Evolutionary conservation across 345 rosid species (phyloP), one percentile per base, ranked within the genome.

Genomic region (Capsella bursapastoris): DNA sequence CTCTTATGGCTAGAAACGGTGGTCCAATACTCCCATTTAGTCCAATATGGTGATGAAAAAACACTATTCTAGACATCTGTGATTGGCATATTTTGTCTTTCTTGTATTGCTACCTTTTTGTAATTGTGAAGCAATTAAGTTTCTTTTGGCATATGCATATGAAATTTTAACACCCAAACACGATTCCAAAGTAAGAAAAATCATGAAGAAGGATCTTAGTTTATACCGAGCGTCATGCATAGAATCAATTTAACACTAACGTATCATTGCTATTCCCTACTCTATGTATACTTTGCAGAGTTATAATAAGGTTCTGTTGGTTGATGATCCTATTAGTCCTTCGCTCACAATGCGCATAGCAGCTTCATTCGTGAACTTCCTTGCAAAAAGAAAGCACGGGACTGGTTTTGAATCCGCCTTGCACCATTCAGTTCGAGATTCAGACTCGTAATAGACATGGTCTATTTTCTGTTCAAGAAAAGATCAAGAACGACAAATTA

Each of bases 371-470:
- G 97, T 89, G 81, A 94, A 91, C 77, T 94, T 94, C 83, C 98
- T 82, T 2, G 93, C 96, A 64, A 94, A 94, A 44, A 94, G 66
- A 79, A 90, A 94, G 79, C 98, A 94, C 18, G 89, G 87, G 63
- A 83, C 91, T 8, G 67, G 59, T 16, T 79, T 78, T 9, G 82
- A 77, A 70, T 88, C 79, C 2, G 73, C 49, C 5, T 74, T 83
- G 65, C 99, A 95, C 98, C 93, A 88, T 70, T 95, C 98, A 58
- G 89, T 95, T 62, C 96, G 83, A 70, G 77, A 74, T 84, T 95
- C 99, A 1, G 88, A 64, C 68, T 84, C 96, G 56, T 92, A 89
- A 84, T 92, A 79, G 41, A 92, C 82, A 70, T 89, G 85, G 75
- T 84, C 70, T 65, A 90, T 86, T 10, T 57, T 86, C 99, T 76